A percentile compares a stretch with the other conserved stretches of the same genome.
These are phyloP conservation scores for Botrytis tulipae DNA, from an alignment of 2,329 filamentous ascomycete genomes.

Conservation along the genomic window DNA sequence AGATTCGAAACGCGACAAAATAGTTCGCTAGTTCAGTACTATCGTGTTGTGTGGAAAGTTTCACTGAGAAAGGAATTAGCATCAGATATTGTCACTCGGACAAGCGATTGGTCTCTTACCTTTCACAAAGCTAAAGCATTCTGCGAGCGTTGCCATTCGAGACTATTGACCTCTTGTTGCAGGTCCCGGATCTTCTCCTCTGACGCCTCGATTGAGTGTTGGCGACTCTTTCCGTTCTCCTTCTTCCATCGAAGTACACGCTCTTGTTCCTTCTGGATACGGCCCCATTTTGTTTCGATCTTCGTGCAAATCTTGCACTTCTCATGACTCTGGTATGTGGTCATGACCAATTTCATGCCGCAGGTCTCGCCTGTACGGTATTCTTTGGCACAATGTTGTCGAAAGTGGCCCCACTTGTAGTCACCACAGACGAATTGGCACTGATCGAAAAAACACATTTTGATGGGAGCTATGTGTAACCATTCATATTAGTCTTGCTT, in stretches of 20 bases:
- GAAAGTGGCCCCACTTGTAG: constrained; percentile 94
- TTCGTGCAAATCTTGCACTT: constrained; percentile 86
- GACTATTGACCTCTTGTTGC: constrained; percentile 54
- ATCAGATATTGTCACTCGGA: constrained; percentile 9
- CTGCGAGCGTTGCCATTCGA: constrained; percentile 35
- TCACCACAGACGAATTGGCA: constrained; percentile 81
- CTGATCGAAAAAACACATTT: constrained; percentile 96
- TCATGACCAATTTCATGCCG: constrained; percentile 85
- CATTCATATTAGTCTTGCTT: constrained; percentile 26
- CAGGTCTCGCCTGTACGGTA: constrained; percentile 96
- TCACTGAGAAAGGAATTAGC: constrained; percentile 13
- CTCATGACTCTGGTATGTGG: constrained; percentile 57
- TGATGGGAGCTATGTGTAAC: constrained; percentile 37
- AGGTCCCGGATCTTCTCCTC: constrained; percentile 68
- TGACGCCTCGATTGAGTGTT: constrained; percentile 70
- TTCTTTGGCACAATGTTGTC: constrained; percentile 89
- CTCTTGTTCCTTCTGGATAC: constrained; percentile 69
- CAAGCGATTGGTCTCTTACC: constrained; percentile 19
- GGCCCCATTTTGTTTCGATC: constrained; percentile 79
- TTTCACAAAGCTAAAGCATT: constrained; percentile 18
- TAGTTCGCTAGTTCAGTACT: constrained; percentile 6
- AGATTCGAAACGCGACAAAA: constrained; percentile 20
- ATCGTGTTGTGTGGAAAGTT: constrained; percentile 7
- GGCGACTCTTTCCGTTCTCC: constrained; percentile 53
- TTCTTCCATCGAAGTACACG: constrained; percentile 75